phyloP scores from a whole-genome alignment of 2,329 filamentous ascomycete species.

The Ascochyta rabiei region DNA sequence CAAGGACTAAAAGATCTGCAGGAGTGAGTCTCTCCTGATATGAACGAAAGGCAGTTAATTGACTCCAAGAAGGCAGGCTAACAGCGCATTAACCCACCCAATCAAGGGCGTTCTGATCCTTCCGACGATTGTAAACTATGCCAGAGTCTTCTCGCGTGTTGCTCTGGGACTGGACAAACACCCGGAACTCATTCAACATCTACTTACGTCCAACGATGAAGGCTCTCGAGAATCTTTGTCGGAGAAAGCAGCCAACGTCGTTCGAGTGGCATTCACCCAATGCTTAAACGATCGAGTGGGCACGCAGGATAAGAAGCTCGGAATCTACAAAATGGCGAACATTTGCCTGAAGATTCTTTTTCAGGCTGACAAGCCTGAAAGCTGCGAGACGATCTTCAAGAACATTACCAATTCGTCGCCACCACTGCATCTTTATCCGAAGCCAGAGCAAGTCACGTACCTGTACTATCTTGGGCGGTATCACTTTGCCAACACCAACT shows the following conservation, averaged over 20 bases:
- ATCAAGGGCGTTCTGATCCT: slow-evolving; percentile 82
- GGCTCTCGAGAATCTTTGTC: slow-evolving; percentile 79
- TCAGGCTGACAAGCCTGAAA: slow-evolving; percentile 81
- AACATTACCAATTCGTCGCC: slow-evolving; percentile 86
- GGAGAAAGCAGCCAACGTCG: slow-evolving; percentile 84
- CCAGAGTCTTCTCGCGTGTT: slow-evolving; percentile 77
- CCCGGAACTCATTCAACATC: slow-evolving; percentile 74
- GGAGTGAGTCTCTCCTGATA: slow-evolving; percentile 62
- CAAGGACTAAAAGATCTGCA: slow-evolving; percentile 74
- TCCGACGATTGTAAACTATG: slow-evolving; percentile 81
- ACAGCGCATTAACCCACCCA: slow-evolving; percentile 79
- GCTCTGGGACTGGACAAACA: slow-evolving; percentile 83
- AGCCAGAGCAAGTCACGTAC: slow-evolving; percentile 86
- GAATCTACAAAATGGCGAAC: slow-evolving; percentile 92
- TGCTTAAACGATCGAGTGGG: slow-evolving; percentile 78
- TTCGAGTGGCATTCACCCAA: slow-evolving; percentile 88
- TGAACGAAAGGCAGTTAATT: neutral
- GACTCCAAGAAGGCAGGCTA: slow-evolving; percentile 65
- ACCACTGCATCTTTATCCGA: slow-evolving; percentile 80
- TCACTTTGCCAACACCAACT: slow-evolving; percentile 84
- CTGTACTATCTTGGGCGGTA: slow-evolving; percentile 94
- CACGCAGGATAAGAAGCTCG: slow-evolving; percentile 71
- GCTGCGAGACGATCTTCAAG: slow-evolving; percentile 85
- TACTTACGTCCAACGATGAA: slow-evolving; percentile 64
- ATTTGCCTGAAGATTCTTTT: slow-evolving; percentile 87